phyloP scores from a whole-genome alignment of 2,329 filamentous ascomycete genomes.

The Monosporascus sp. region DNA sequence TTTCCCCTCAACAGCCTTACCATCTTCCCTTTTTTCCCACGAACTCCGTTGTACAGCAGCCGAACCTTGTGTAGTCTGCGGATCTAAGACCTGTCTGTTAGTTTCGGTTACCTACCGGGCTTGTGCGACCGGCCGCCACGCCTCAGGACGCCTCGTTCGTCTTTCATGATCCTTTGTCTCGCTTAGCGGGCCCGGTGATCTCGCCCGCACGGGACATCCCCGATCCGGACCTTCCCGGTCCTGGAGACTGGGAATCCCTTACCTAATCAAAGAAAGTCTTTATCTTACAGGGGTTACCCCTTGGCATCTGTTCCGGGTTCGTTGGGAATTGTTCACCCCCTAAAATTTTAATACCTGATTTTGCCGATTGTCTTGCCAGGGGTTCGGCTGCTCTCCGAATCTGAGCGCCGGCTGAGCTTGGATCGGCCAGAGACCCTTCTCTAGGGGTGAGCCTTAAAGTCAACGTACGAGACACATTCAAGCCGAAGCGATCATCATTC shows the following conservation, averaged over 20 bases:
- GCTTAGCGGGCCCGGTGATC: neutral
- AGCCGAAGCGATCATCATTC: slow-evolving; percentile 2
- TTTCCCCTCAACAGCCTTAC: neutral
- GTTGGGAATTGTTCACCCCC: no score
- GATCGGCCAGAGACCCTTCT: no score
- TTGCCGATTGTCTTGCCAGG: no score
- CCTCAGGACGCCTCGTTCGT: neutral
- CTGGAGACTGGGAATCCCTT: neutral
- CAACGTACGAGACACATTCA: neutral
- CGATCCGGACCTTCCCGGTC: neutral
- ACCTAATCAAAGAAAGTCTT: neutral
- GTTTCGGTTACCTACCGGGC: neutral
- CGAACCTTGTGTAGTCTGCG: neutral
- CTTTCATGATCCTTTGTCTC: neutral
- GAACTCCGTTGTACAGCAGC: neutral
- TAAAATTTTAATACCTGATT: no score
- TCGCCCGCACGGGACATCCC: neutral
- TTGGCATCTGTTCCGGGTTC: no score
- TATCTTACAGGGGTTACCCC: no score
- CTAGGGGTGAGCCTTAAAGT: no score
- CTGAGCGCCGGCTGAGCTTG: no score
- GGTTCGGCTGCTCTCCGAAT: no score
- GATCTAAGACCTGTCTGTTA: slow-evolving; percentile 1
- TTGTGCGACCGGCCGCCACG: neutral
- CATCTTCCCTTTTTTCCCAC: neutral